Base-by-base conservation (phyloP, 108 stramenopile genomes). In the Nannochloropsis gaditana region DNA sequence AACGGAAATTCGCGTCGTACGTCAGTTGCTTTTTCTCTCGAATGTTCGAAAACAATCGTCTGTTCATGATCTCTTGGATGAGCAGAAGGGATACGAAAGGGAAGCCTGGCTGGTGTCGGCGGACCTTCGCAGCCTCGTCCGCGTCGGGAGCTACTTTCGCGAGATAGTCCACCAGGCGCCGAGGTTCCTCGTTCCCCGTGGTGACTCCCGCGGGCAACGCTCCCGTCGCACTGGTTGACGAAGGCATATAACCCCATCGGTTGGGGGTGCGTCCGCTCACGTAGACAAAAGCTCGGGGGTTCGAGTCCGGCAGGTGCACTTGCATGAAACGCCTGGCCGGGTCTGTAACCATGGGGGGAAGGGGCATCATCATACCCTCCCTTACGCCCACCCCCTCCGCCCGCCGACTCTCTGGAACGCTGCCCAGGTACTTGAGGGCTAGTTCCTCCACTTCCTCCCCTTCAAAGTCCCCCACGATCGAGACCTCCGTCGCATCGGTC, bases 1-100 rank as follows among this genome's bases (percentile, higher is more conserved):
- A 93, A 9, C 95, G 94, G 86, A 98, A 96, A 92, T 96, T 97
- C 82, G 97, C 97, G 88, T 98, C 97, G 87, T 98, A 98, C 1
- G 96, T 97, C 2, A 98, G 92, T 84, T 96, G 96, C 85, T 95
- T 95, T 86, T 95, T 89, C 86, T 98, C 97, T 82, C 97, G 92
- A 41, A 98, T 96, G 42, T 93, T 95, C 83, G 93, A 93, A 85
- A 98, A 98, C 42, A 98, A 92, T 43, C 97, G 91, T 45, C 97
- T 91, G 87, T 98, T 98, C 42, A 92, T 89, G 83, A 96, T 94
- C 92, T 97, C 95, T 45, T 93, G 92, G n/a, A 73, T 73, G 4
- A 73, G n/a, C 59, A 73, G n/a, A 15, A 73, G n/a, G n/a, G 19
- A n/a, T n/a, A n/a, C 59, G n/a, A 73, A 73, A 1, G 43, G 79